Percentiles rank a stretch among this genome's conserved stretches.
phyloP scores from a whole-genome alignment of 176 grass and related monocot genomes.

The Tillandsia leiboldiana region DNA sequence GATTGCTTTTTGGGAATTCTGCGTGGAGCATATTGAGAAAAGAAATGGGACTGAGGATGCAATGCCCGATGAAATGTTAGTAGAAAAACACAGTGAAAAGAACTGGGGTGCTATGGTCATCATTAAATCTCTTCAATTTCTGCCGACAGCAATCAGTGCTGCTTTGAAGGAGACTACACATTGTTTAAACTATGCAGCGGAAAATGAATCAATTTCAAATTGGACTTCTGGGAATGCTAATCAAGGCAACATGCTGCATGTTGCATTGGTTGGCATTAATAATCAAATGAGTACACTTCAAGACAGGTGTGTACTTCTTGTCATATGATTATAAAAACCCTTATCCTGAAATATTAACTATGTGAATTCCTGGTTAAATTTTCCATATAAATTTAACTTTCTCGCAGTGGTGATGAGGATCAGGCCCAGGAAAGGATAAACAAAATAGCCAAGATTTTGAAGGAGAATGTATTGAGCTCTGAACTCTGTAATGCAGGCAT shows the following conservation, averaged over 20 bases:
- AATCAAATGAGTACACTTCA: slow-evolving; percentile 98
- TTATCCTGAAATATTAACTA: background rate
- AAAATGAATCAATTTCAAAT: slow-evolving; percentile 27
- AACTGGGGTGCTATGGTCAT: slow-evolving; percentile 90
- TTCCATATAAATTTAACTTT: slow-evolving; percentile 6
- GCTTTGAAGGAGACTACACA: slow-evolving; percentile 68
- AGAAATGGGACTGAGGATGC: slow-evolving; percentile 33
- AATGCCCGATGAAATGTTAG: slow-evolving; percentile 24
- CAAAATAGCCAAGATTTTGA: slow-evolving; percentile 93
- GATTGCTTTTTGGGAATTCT: slow-evolving; percentile 91
- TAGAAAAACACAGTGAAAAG: slow-evolving; percentile 52
- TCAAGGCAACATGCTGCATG: slow-evolving; percentile 83
- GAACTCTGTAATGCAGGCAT: slow-evolving; percentile 64
- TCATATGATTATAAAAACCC: background rate
- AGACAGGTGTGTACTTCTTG: slow-evolving; percentile 58
- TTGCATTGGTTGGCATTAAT: slow-evolving; percentile 96
- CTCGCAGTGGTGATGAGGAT: slow-evolving; percentile 93
- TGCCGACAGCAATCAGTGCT: slow-evolving; percentile 62
- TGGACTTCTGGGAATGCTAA: slow-evolving; percentile 27
- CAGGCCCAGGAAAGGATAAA: slow-evolving; percentile 96
- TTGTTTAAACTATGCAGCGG: slow-evolving; percentile 21
- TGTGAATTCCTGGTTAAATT: slow-evolving; percentile 17
- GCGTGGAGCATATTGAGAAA: slow-evolving; percentile 73
- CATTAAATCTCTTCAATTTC: slow-evolving; percentile 88
- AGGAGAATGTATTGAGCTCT: slow-evolving; percentile 60